A percentile compares a stretch with the other conserved stretches of the same genome.
Conservation (phyloP, 352 stramenopile species). For the Phytophthora sp. region DNA sequence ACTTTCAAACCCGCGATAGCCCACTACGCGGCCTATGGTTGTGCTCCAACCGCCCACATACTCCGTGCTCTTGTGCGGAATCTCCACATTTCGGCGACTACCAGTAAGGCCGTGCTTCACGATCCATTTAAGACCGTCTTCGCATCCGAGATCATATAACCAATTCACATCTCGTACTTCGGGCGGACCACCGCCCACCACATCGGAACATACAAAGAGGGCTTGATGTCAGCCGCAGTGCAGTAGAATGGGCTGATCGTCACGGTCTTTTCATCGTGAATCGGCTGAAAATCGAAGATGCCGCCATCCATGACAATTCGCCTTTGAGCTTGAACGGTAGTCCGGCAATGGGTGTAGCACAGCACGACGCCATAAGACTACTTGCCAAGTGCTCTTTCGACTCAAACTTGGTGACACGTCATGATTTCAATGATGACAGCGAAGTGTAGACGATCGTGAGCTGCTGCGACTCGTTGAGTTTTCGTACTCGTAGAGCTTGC, state of each 20-base stretch:
- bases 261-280: conserved; percentile 72
- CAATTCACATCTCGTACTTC: conserved; percentile 75
- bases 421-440: conserved; percentile 65
- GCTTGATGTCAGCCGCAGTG: conserved; percentile 87
- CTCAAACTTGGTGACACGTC: conserved; percentile 66
- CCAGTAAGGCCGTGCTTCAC: conserved; percentile 47
- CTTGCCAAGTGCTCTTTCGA: too few relatives aligned
- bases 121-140: conserved; percentile 77
- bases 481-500: conserved; percentile 51
- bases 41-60: conserved; percentile 71
- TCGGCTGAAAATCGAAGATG: conserved; percentile 86
- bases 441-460: conserved; percentile 79
- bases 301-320: conserved; percentile 89
- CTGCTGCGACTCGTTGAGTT: conserved; percentile 51
- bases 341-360: too few relatives aligned
- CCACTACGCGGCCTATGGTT: conserved; percentile 68
- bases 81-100: conserved; percentile 36
- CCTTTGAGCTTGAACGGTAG: conserved; percentile 63
- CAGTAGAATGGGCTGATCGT: conserved; percentile 88
- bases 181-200: conserved; percentile 83
- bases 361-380: too few relatives aligned
- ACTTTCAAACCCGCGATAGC: conserved; percentile 74
- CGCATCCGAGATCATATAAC: conserved; percentile 84
- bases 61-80: conserved; percentile 54
- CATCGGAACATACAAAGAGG: conserved; percentile 85